A percentile compares a stretch with the other conserved stretches of the same genome.
These are phyloP conservation scores for Scheffersomyces stambukii DNA, from an alignment of 1,139 yeast species.

Conservation along the genomic window DNA sequence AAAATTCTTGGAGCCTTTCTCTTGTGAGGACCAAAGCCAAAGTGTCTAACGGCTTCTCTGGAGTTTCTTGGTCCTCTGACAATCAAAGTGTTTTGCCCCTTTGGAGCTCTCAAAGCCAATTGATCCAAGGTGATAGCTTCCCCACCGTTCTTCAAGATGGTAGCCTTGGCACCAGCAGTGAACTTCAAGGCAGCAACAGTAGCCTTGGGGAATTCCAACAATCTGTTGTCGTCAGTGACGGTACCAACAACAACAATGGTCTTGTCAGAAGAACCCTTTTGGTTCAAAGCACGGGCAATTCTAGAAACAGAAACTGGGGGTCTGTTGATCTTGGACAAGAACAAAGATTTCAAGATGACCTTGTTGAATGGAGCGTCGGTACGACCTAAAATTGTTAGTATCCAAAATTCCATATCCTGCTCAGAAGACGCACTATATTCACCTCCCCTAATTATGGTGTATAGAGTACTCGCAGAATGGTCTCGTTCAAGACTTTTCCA, in stretches of 20 bases:
- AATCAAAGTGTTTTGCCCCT: conserved; percentile 97
- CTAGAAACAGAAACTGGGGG: conserved; percentile 98
- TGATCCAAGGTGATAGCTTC: conserved; percentile 99
- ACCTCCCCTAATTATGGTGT: conserved; percentile 11
- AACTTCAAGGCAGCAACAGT: conserved; percentile 98
- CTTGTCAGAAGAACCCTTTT: conserved; percentile 85
- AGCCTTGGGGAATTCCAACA: conserved; percentile 90
- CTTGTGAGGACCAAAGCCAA: conserved; percentile 99
- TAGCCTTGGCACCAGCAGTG: conserved; percentile 99
- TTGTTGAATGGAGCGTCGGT: conserved; percentile 99
- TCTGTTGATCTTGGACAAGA: conserved; percentile 98
- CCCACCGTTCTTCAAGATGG: conserved; percentile 98
- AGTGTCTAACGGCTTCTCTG: conserved; percentile 99
- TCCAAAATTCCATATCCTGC: conserved; percentile 40
- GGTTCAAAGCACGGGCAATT: conserved; percentile 77
- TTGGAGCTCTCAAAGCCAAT: conserved; percentile 98
- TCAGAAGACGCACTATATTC: conserved; percentile 52
- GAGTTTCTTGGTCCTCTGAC: conserved; percentile 98
- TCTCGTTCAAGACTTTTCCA: no score
- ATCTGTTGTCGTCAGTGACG: conserved; percentile 96
- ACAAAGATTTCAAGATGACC: conserved; percentile 89
- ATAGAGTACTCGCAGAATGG: conserved; percentile 59
- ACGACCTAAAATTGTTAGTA: conserved; percentile 73
- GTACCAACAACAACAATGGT: conserved; percentile 98
- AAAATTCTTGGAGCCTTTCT: conserved; percentile 98